Base-by-base conservation (phyloP, 2,329 filamentous ascomycete genomes). In the Aureobasidium melanogenum region DNA sequence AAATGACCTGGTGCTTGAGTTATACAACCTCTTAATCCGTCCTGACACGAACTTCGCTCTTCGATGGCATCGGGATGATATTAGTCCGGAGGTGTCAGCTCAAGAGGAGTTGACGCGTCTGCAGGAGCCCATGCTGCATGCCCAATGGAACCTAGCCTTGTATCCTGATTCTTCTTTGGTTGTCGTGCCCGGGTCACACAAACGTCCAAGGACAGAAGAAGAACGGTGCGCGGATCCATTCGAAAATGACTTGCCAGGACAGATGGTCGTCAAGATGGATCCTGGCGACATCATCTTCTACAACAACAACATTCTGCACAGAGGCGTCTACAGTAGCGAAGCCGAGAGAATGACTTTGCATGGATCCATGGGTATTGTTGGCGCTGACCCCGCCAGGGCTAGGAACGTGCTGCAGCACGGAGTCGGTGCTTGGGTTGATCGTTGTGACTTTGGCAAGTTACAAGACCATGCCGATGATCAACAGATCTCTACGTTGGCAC, bases 131-230 rank as follows among this genome's bases (percentile, higher is more conserved):
- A 84, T 86, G 61, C 84, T 82, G 67, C 90, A 94, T 68, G 87
- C 90, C 39, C 91, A 96, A 76, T 96, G 90, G 83, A 96, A 96
- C 72, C 79, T 96, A 46, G 87, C 91, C 8, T 78, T 96, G 8
- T 91, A 85, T 70, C 83, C 87, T 38, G 91, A 96, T 71, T 78
- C 81, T 15, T 87, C 84, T 51, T 75, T 96, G 7, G 76, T 96
- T 8, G 84, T 94, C 0, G 83, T 96, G 0, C 91, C 91, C 0
- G 89, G 88, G 0, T 88, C 85, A 5, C 91, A 96, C 72, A 75
- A 71, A 30, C 82, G 91, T 7, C 82, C 88, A 36, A 77, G 90
- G 47, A 96, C 89, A 0, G 80, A 84, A 5, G 71, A 67, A 0
- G 91, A 96, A 79, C 79, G 89, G 14, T 73, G 69, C 7, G 89